A percentile compares a stretch with the other conserved stretches of the same genome.
These are phyloP conservation scores for Aspergillus phoenicis DNA, from an alignment of 2,329 filamentous ascomycete species.

Conservation along the genomic window DNA sequence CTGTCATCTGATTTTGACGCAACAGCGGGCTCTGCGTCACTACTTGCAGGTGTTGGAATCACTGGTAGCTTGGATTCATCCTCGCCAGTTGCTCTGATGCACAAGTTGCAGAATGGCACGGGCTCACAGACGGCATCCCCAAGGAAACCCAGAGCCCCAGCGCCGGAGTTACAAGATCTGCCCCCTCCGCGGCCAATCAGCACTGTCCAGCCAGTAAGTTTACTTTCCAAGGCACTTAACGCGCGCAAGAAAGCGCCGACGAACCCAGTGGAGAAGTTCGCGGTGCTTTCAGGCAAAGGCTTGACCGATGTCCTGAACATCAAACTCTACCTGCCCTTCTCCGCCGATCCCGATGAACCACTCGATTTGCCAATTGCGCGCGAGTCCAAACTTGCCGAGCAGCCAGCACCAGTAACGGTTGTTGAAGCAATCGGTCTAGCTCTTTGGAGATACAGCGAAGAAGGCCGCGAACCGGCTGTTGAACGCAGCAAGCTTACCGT, in stretches of 20 bases:
- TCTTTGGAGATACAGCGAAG: constrained; percentile 64
- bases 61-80: constrained; percentile 52
- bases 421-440: constrained; percentile 65
- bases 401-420: constrained; percentile 56
- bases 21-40: constrained; percentile 58
- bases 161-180: constrained; percentile 58
- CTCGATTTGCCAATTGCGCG: constrained; percentile 61
- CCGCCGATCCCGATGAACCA: constrained; percentile 57
- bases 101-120: constrained; percentile 39
- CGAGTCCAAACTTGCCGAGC: constrained; percentile 56
- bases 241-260: constrained; percentile 58
- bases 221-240: constrained; percentile 60
- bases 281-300: constrained; percentile 62
- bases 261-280: constrained; percentile 65
- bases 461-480: constrained; percentile 57
- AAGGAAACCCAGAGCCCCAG: constrained; percentile 51
- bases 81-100: constrained; percentile 50
- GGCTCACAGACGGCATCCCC: constrained; percentile 50
- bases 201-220: constrained; percentile 58
- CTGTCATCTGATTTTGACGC: constrained; percentile 58
- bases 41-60: constrained; percentile 56
- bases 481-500: constrained; percentile 57
- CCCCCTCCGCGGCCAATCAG: constrained; percentile 65
- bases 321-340: constrained; percentile 65
- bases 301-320: constrained; percentile 63